Percentiles rank a stretch among this genome's conserved stretches.
phyloP scores from a whole-genome alignment of 495 filamentous ascomycete species.

The Aspergillus saccharolyticus region DNA sequence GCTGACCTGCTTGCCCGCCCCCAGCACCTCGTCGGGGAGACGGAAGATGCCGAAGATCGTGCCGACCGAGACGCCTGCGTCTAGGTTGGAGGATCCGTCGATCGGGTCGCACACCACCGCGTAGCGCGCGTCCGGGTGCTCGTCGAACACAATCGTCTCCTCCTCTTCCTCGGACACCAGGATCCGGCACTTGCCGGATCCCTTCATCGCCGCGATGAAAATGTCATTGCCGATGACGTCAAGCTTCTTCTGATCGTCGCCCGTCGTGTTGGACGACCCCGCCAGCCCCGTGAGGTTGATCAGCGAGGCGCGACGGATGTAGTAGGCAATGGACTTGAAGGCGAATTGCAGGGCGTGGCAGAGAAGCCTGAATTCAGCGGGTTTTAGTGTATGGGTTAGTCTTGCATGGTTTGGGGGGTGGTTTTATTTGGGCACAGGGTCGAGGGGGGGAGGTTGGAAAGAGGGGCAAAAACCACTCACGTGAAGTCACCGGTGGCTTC shows the following conservation, averaged over 20 bases:
- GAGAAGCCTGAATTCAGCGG: constrained; percentile 57
- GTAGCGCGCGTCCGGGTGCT: constrained; percentile 76
- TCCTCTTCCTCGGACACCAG: constrained; percentile 97
- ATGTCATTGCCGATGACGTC: constrained; percentile 98
- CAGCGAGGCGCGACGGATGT: constrained; percentile 94
- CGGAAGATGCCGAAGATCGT: constrained; percentile 97
- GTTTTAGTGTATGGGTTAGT: neutral
- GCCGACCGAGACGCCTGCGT: constrained; percentile 95
- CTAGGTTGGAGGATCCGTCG: constrained; percentile 94
- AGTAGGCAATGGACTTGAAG: constrained; percentile 99
- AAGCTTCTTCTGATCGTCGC: constrained; percentile 98
- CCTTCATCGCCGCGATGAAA: constrained; percentile 90
- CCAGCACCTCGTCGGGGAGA: constrained; percentile 64
- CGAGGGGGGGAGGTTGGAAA: neutral
- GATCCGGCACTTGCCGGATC: constrained; percentile 80
- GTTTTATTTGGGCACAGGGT: too few relatives aligned
- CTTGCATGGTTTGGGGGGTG: neutral
- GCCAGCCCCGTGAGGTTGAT: constrained; percentile 95
- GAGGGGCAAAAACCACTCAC: constrained; percentile 47
- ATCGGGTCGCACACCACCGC: constrained; percentile 97
- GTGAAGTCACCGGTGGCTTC: constrained; percentile 98
- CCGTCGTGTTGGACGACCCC: constrained; percentile 84
- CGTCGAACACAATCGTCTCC: constrained; percentile 78
- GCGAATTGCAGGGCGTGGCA: constrained; percentile 98
- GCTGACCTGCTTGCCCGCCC: constrained; percentile 50